Evolutionary conservation across 2,329 filamentous ascomycete genomes (phyloP).

Genomic region (Cladophialophora exuberans): DNA sequence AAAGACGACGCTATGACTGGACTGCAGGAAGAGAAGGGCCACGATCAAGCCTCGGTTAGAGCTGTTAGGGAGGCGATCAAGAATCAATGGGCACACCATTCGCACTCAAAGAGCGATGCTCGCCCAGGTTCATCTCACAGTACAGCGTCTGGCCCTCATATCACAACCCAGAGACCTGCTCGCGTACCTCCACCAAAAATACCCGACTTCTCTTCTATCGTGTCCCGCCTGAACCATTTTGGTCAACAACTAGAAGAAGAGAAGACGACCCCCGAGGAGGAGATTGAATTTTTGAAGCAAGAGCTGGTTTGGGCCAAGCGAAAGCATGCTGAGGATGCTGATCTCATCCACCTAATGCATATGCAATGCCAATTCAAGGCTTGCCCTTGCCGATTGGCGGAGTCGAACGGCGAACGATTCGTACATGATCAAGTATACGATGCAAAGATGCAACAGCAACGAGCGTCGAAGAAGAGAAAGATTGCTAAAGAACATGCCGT

Average conservation of each 20-base stretch:
- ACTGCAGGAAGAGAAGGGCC: background rate
- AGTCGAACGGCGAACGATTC: conserved; percentile 44
- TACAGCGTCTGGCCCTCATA: background rate
- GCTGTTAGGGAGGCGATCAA: background rate
- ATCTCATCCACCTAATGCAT: conserved; percentile 57
- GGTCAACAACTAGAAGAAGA: conserved; percentile 35
- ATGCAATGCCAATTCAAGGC: conserved; percentile 54
- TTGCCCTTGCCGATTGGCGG: conserved; percentile 52
- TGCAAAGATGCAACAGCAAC: conserved; percentile 21
- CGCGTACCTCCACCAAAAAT: background rate
- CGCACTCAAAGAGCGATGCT: background rate
- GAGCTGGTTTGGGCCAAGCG: conserved; percentile 57
- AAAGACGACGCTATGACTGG: background rate
- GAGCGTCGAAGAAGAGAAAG: conserved; percentile 26
- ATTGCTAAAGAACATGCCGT: conserved; percentile 7
- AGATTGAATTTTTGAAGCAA: conserved; percentile 50
- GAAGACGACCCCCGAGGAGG: conserved; percentile 39
- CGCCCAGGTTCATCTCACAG: background rate
- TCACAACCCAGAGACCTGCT: background rate
- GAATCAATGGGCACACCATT: background rate
- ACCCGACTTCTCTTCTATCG: conserved; percentile 15
- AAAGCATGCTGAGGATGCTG: conserved; percentile 52
- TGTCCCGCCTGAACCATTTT: conserved; percentile 13
- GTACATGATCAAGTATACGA: conserved; percentile 45
- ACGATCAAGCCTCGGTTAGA: background rate